Evolutionary conservation across 495 filamentous ascomycete species (phyloP).

Genomic region (Copromyces sp.): DNA sequence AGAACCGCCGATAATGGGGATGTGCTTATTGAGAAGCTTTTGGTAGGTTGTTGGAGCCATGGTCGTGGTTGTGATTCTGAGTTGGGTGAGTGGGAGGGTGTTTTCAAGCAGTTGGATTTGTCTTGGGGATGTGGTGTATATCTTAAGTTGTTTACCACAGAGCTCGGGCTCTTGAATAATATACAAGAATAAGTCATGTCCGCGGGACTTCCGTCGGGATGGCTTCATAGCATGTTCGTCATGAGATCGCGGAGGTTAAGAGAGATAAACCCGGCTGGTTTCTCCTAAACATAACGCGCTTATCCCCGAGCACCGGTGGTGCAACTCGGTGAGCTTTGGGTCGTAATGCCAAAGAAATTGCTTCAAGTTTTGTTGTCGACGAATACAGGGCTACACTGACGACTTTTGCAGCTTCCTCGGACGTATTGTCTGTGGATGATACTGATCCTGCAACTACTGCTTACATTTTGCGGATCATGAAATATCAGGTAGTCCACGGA

Average conservation of each 20-base stretch:
- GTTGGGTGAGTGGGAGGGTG: not conserved
- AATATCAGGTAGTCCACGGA: not conserved
- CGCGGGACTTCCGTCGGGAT: not conserved
- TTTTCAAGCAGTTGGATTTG: not conserved
- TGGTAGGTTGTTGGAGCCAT: constrained; percentile 20
- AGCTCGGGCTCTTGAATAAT: no score
- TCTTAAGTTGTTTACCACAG: not conserved
- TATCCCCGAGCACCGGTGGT: not conserved
- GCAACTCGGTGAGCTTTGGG: not conserved
- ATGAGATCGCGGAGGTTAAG: not conserved
- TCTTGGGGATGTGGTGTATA: not conserved
- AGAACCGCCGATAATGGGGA: constrained; percentile 47
- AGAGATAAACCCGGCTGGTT: not conserved
- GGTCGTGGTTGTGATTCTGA: not conserved
- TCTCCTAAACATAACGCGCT: not conserved
- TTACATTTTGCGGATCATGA: not conserved
- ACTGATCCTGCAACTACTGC: not conserved
- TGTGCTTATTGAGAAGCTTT: constrained; percentile 30
- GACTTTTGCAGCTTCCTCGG: not conserved
- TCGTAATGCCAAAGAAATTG: not conserved
- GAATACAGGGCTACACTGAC: not conserved
- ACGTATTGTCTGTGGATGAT: not conserved
- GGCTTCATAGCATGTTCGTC: not conserved
- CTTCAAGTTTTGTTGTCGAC: not conserved
- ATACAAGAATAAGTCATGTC: not conserved